A percentile compares a stretch with the other conserved stretches of the same genome.
These are phyloP conservation scores for Hypoxylon sp. DNA, from an alignment of 2,329 filamentous ascomycete species.

Conservation along the genomic window DNA sequence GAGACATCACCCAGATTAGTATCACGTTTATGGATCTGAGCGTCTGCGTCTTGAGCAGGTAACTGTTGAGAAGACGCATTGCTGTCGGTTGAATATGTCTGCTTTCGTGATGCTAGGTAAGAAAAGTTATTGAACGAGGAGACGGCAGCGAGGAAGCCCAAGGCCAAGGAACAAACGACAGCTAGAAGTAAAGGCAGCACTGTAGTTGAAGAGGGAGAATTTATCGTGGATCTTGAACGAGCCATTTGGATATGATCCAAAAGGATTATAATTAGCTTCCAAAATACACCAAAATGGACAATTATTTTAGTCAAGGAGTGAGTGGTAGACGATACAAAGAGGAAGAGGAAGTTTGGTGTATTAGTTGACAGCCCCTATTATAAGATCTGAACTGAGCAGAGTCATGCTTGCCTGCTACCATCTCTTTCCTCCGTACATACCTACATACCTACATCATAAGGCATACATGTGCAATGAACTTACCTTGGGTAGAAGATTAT, in stretches of 20 bases:
- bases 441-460: no score
- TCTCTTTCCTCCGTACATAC: background rate
- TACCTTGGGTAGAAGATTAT: background rate
- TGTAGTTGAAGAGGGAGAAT: slow-evolving; percentile 27
- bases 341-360: slow-evolving; percentile 6
- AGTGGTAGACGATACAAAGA: no score
- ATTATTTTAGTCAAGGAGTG: no score
- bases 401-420: background rate
- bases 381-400: background rate
- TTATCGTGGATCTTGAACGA: no score
- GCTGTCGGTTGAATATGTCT: slow-evolving; percentile 2
- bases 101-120: slow-evolving; percentile 17
- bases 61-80: slow-evolving; percentile 1
- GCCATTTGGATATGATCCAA: slow-evolving; percentile 27
- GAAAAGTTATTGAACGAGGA: slow-evolving; percentile 17
- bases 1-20: slow-evolving; percentile 32
- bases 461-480: no score
- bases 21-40: slow-evolving; percentile 19
- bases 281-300: slow-evolving; percentile 47
- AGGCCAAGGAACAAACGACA: slow-evolving; percentile 28
- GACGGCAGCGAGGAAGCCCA: slow-evolving; percentile 29
- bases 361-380: no score
- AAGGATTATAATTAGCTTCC: slow-evolving; percentile 39
- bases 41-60: background rate
- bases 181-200: slow-evolving; percentile 33